Evolutionary conservation across 2,329 filamentous ascomycete genomes (phyloP).

Genomic region (Talaromyces sp.): DNA sequence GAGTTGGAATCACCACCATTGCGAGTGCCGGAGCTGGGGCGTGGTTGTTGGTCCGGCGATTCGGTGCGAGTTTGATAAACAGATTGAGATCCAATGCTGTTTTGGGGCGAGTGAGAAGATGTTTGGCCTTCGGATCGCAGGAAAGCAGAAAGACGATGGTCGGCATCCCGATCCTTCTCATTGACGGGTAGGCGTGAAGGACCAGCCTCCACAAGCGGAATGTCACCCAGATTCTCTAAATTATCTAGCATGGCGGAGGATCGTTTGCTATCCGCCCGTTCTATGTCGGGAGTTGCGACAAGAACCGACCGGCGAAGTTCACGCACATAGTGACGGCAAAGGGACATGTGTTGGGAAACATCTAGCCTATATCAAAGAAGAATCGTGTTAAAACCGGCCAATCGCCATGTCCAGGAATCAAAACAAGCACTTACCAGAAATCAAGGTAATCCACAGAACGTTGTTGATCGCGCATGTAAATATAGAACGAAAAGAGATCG

Average conservation of each 20-base stretch:
- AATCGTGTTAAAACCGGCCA: not conserved
- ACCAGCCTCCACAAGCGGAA: slow-evolving; percentile 50
- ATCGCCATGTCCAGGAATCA: not conserved
- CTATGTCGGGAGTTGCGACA: slow-evolving; percentile 86
- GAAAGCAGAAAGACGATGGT: slow-evolving; percentile 89
- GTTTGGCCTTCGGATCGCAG: slow-evolving; percentile 64
- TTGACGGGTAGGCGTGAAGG: slow-evolving; percentile 58
- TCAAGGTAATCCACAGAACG: slow-evolving; percentile 96
- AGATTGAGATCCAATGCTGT: slow-evolving; percentile 53
- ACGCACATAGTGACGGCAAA: slow-evolving; percentile 93
- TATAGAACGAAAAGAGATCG: slow-evolving; percentile 98
- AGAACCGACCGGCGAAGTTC: slow-evolving; percentile 92
- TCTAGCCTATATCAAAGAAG: slow-evolving; percentile 72
- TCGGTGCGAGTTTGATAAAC: slow-evolving; percentile 34
- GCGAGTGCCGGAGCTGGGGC: slow-evolving; percentile 63
- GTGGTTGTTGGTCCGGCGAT: slow-evolving; percentile 52
- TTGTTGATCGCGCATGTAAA: slow-evolving; percentile 99
- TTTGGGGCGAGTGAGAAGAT: slow-evolving; percentile 56
- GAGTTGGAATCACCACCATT: slow-evolving; percentile 72
- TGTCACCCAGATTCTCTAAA: slow-evolving; percentile 70
- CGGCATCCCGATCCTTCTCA: slow-evolving; percentile 74
- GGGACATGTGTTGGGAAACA: slow-evolving; percentile 97
- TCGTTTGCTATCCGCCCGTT: slow-evolving; percentile 77
- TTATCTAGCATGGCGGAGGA: slow-evolving; percentile 79
- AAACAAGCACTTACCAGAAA: slow-evolving; percentile 74